These are phyloP conservation scores for Aspergillus novofumigatus DNA, from an alignment of 2,329 filamentous ascomycete species.

Conservation along the genomic window DNA sequence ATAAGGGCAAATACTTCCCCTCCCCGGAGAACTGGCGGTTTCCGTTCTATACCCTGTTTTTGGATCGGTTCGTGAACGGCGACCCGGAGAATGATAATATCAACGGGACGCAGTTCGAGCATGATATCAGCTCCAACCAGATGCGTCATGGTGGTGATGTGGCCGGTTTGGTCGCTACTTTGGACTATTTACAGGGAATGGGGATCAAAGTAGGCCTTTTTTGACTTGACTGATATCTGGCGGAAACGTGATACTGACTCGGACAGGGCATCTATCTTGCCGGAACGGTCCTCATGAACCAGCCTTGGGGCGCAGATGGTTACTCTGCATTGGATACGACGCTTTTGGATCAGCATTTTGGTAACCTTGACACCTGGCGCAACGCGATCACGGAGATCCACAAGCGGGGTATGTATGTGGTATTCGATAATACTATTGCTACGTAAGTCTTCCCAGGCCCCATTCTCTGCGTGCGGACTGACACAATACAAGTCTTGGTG, in stretches of 20 bases:
- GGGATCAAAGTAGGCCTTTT: constrained; percentile 50
- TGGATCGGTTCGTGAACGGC: constrained; percentile 61
- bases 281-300: constrained; percentile 58
- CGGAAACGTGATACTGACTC: not conserved
- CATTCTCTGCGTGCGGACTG: not conserved
- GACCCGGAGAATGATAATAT: constrained; percentile 60
- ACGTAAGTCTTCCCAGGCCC: constrained; percentile 41
- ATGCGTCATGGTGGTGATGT: constrained; percentile 60
- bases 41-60: constrained; percentile 60
- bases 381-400: constrained; percentile 56
- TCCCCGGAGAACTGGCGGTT: constrained; percentile 61
- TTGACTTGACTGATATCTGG: not conserved
- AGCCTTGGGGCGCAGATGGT: constrained; percentile 58
- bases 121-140: constrained; percentile 56
- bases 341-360: constrained; percentile 59
- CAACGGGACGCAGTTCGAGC: constrained; percentile 57
- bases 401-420: constrained; percentile 57
- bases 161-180: constrained; percentile 52
- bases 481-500: constrained; percentile 43
- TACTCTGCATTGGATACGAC: constrained; percentile 59
- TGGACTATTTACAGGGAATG: constrained; percentile 62
- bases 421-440: constrained; percentile 61
- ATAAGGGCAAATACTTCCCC: constrained; percentile 41
- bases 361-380: constrained; percentile 56
- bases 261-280: constrained; percentile 55